Evolutionary conservation across 1,139 yeast species (phyloP), one percentile per base, ranked within the genome.

Genomic region (Lodderomyces oxycetoniae): DNA sequence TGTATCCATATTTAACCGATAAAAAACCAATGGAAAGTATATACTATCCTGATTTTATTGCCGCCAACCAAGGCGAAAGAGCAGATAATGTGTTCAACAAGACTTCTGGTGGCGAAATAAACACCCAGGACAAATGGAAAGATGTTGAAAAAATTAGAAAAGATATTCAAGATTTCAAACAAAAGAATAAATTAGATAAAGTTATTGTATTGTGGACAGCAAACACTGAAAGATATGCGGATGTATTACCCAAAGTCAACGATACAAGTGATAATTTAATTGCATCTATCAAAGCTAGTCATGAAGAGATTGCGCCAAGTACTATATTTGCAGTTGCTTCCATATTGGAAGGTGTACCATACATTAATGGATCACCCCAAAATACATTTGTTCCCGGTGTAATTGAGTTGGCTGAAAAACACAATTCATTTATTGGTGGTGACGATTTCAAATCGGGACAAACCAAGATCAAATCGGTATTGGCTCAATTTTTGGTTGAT

Each of bases 391-490:
- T 87, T 41, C 96, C 96, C 28, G 97, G 97, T 48, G 85, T 84
- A 44, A 74, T 89, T 55, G 91, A 87, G 60, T 75, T 89, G 50
- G 95, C 96, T 35, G 95, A 88, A 63, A 59, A 72, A 55, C 60
- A 85, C 61, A 64, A 74, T 45, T 66, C 86, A 24, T 86, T 83
- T 58, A 87, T 89, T 54, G 97, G 95, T 41, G 97, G 97, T 53
- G 97, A 89, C 61, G 97, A 89, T 63, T 89, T 89, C 75, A 89
- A 89, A 72, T 79, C 91, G 52, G 97, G 97, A 41, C 97, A 89
- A 70, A 89, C 97, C 46, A 89, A 89, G 67, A 67, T 89, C 55
- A 89, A 89, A 69, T 87, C 96, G 16, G 97, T 89, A 17, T 73
- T 89, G 61, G 96, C 96, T 15, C 96, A 89, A 67, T 89, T 82